Percentiles rank a stretch among this genome's conserved stretches.
phyloP scores from a whole-genome alignment of 768 basidiomycete genomes.

The Royoungia palumana region DNA sequence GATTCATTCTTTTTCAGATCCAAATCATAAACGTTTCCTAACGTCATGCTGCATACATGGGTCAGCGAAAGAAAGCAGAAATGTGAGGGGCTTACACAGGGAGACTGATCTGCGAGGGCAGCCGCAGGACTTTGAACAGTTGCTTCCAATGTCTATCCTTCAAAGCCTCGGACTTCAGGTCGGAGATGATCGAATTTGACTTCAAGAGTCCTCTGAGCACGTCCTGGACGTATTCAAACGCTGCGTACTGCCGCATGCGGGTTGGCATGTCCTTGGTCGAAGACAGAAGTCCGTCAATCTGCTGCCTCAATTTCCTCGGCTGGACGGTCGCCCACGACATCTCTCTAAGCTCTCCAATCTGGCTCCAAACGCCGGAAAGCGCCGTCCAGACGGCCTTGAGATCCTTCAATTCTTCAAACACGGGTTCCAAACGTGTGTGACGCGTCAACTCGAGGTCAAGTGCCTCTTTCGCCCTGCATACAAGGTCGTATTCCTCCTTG shows the following conservation, averaged over 20 bases:
- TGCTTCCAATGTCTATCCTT: conserved; percentile 99
- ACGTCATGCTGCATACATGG: conserved; percentile 67
- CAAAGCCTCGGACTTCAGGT: conserved; percentile 94
- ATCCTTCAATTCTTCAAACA: conserved; percentile 93
- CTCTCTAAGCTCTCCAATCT: conserved; percentile 86
- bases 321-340: conserved; percentile 89
- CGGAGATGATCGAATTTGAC: conserved; percentile 84
- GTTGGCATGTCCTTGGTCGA: conserved; percentile 99
- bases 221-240: conserved; percentile 98
- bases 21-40: conserved; percentile 95
- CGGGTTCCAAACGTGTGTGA: conserved; percentile 87
- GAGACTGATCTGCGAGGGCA: conserved; percentile 73
- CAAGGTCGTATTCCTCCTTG: conserved; percentile 92
- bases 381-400: conserved; percentile 99
- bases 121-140: conserved; percentile 82
- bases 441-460: conserved; percentile 88
- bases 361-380: conserved; percentile 94
- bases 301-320: conserved; percentile 90
- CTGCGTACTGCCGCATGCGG: conserved; percentile 97
- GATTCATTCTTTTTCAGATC: conserved; percentile 92
- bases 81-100: conserved; percentile 51
- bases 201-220: conserved; percentile 81
- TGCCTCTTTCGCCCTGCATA: conserved; percentile 95
- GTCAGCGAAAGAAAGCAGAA: conserved; percentile 8
- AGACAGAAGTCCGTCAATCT: conserved; percentile 83